A percentile compares a stretch with the other conserved stretches of the same genome.
Evolutionary conservation across 73 alveolate species (phyloP).

Genomic region (Paraurostyla sp.): DNA sequence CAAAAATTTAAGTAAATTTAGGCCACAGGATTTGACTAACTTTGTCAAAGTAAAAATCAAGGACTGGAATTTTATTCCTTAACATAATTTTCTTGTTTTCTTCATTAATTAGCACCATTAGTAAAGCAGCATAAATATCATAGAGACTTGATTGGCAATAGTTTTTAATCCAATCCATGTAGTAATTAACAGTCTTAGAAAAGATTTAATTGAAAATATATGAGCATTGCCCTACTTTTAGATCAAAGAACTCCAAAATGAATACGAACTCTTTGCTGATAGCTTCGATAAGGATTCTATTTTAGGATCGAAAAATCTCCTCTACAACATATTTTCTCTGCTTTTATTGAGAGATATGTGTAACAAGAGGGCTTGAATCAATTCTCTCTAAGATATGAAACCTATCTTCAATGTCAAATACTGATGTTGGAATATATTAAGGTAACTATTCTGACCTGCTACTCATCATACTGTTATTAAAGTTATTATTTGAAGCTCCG

Average conservation of each 20-base stretch:
- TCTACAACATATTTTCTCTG: slow-evolving; percentile 41
- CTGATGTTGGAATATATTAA: slow-evolving; percentile 42
- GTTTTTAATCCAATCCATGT: slow-evolving; percentile 36
- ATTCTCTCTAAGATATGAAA: slow-evolving; percentile 46
- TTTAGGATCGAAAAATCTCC: slow-evolving; percentile 71
- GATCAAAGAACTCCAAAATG: slow-evolving; percentile 73
- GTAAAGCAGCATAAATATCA: slow-evolving; percentile 58
- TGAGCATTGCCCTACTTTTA: slow-evolving; percentile 59
- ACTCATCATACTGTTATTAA: slow-evolving; percentile 12
- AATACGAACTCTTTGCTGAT: slow-evolving; percentile 68
- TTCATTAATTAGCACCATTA: slow-evolving; percentile 66
- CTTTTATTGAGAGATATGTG: slow-evolving; percentile 28
- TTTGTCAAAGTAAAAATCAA: slow-evolving; percentile 69
- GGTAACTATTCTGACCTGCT: slow-evolving; percentile 1
- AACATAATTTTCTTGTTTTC: slow-evolving; percentile 64
- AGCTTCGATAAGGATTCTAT: slow-evolving; percentile 52
- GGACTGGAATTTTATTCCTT: slow-evolving; percentile 61
- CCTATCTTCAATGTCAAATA: slow-evolving; percentile 69
- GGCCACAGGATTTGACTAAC: slow-evolving; percentile 74
- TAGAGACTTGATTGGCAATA: neutral
- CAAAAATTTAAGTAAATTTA: slow-evolving; percentile 63
- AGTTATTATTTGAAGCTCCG: slow-evolving; percentile 1
- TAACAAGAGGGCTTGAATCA: slow-evolving; percentile 65
- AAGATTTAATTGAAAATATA: slow-evolving; percentile 71
- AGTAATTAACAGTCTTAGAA: slow-evolving; percentile 50